Base-by-base conservation (phyloP, 2,329 filamentous ascomycete genomes). In the Pseudophaeomoniella oleicola region DNA sequence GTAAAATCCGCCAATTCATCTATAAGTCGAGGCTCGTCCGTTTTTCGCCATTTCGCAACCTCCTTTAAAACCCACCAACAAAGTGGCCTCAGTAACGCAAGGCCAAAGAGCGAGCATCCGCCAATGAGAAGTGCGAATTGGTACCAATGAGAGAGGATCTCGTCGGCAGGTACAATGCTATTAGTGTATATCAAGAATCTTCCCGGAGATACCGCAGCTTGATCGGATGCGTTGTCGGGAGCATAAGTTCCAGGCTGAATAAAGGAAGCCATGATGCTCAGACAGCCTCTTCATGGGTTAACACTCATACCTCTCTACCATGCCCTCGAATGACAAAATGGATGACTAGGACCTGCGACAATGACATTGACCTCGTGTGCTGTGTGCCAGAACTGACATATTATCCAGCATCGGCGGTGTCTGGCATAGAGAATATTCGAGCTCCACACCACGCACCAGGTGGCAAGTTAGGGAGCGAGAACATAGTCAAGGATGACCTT, bases 111-210 rank as follows among this genome's bases (percentile, higher is more conserved):
- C 13, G 32, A 16, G 4, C 13, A 16, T n/a, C 32, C 32, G 9
- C 14, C 15, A 17, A 16, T 34, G 15, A 34, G 3, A 5, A 16
- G 18, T 34, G 18, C 15, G 16, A 15, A 34, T 34, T 34, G 32
- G 17, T 34, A 34, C 32, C 32, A 34, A 17, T 34, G 17, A 12
- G 4, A 15, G 13, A 34, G 18, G 32, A 34, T n/a, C 16, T 34
- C 13, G 4, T 34, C 13, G 12, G 15, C n/a, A 4, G 32, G 18
- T 4, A 34, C 9, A 18, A 18, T 34, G 4, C 13, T 15, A 18
- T 34, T 34, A 2, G 32, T 34, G 11, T 34, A 34, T 17, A 34
- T 16, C 2, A 18, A n/a, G 13, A 34, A 34, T 18, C 32, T 34
- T 18, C 13, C 4, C 15, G 32, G n/a, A 9, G 22, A 27, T 27